phyloP scores from a whole-genome alignment of 352 stramenopile species.

The Aphanomyces invadans region DNA sequence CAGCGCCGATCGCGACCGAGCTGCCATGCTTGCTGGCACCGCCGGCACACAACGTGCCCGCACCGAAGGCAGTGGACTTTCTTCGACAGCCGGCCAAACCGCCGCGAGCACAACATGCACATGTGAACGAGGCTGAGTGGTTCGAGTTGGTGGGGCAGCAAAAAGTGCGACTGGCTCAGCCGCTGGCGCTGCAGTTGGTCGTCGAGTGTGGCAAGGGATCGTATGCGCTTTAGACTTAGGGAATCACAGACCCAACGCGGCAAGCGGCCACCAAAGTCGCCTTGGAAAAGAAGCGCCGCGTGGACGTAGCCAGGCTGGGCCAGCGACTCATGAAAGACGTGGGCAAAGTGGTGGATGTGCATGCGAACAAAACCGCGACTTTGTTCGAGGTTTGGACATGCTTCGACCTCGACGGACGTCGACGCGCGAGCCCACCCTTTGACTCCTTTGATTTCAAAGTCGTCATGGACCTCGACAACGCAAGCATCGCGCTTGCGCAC shows the following conservation, averaged over 20 bases:
- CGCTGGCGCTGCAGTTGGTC: neutral
- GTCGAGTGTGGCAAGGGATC: neutral
- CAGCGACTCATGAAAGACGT: slow-evolving; percentile 53
- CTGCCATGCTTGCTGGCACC: slow-evolving; percentile 2
- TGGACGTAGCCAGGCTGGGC: neutral
- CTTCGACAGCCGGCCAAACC: neutral
- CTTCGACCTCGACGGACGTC: slow-evolving; percentile 50
- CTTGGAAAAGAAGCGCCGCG: neutral
- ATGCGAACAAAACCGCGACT: slow-evolving; percentile 47
- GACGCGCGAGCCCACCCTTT: slow-evolving; percentile 48
- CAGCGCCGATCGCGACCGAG: neutral
- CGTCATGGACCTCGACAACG: slow-evolving; percentile 58
- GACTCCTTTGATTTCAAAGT: slow-evolving; percentile 56
- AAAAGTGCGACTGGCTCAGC: neutral
- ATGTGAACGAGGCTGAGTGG: neutral
- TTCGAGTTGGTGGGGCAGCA: slow-evolving; percentile 1
- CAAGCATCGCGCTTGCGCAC: slow-evolving; percentile 67
- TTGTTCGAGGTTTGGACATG: slow-evolving; percentile 41
- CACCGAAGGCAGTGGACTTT: slow-evolving; percentile 17
- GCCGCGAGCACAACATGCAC: neutral
- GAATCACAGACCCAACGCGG: neutral
- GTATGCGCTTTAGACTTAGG: neutral
- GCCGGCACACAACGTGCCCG: slow-evolving; percentile 17
- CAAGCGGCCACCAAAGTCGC: slow-evolving; percentile 1
- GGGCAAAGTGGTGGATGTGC: slow-evolving; percentile 64